phyloP scores from a whole-genome alignment of 2,329 filamentous ascomycete species.

The Aspergillus pseudoglaucus region DNA sequence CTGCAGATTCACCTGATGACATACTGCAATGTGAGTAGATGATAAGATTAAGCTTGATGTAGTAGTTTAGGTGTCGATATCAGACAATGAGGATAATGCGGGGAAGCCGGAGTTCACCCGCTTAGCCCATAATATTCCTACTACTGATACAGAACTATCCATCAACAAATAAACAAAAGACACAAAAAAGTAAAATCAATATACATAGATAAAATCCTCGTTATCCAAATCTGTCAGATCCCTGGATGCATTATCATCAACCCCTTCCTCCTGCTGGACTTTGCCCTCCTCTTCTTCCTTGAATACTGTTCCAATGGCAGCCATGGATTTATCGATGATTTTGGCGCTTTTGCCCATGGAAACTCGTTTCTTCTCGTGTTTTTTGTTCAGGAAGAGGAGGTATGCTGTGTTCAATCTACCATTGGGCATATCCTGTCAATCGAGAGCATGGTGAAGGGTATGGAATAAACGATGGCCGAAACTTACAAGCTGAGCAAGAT shows the following conservation, averaged over 20 bases:
- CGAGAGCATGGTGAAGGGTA: not conserved
- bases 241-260: slow-evolving; percentile 48
- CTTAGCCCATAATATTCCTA: too few relatives aligned
- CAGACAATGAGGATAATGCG: too few relatives aligned
- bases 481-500: slow-evolving; percentile 45
- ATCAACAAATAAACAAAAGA: too few relatives aligned
- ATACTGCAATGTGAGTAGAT: slow-evolving; percentile 6
- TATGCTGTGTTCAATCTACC: slow-evolving; percentile 37
- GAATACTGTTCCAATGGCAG: slow-evolving; percentile 28
- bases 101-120: too few relatives aligned
- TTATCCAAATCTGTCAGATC: slow-evolving; percentile 57
- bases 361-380: slow-evolving; percentile 49
- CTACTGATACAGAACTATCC: too few relatives aligned
- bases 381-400: slow-evolving; percentile 49
- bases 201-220: slow-evolving; percentile 59
- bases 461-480: not conserved
- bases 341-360: slow-evolving; percentile 54
- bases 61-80: not conserved
- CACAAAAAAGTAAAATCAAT: slow-evolving; percentile 17
- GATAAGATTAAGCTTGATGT: not conserved
- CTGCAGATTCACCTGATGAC: slow-evolving; percentile 14
- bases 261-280: slow-evolving; percentile 17
- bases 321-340: slow-evolving; percentile 55
- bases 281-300: slow-evolving; percentile 21
- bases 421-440: not conserved